phyloP scores from a whole-genome alignment of 1,284 basidiomycete species.

The Pseudozyma pruni region DNA sequence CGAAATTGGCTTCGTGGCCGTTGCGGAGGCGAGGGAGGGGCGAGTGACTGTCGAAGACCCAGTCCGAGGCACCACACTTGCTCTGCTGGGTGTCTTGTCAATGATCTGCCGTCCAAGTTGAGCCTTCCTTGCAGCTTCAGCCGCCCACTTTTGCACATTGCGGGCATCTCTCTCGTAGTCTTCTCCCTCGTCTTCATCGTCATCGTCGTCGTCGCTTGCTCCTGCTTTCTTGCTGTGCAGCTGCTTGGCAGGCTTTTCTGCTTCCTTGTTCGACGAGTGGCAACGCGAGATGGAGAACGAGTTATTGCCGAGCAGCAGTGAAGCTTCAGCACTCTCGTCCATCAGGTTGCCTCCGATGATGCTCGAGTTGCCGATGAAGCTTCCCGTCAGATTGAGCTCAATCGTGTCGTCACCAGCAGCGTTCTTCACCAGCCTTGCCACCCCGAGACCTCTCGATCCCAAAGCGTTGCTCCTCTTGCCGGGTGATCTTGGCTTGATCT shows the following conservation, averaged over 20 bases:
- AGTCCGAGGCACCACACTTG: neutral
- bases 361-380: slow-evolving; percentile 32
- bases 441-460: slow-evolving; percentile 18
- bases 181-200: slow-evolving; percentile 19
- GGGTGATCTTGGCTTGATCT: slow-evolving; percentile 15
- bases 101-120: slow-evolving; percentile 8
- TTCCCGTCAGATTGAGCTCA: slow-evolving; percentile 40
- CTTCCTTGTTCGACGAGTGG: neutral
- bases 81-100: slow-evolving; percentile 11
- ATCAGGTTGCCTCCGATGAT: slow-evolving; percentile 31
- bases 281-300: slow-evolving; percentile 23
- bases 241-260: neutral
- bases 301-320: slow-evolving; percentile 31
- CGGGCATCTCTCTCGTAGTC: slow-evolving; percentile 22
- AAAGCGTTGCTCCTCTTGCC: slow-evolving; percentile 8
- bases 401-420: slow-evolving; percentile 43
- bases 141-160: slow-evolving; percentile 31
- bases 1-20: slow-evolving; percentile 11
- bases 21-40: slow-evolving; percentile 2
- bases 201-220: slow-evolving; percentile 18
- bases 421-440: slow-evolving; percentile 37
- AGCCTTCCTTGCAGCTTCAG: slow-evolving; percentile 30
- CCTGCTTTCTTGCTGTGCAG: neutral
- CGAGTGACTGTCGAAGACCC: slow-evolving; percentile 10
- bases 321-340: slow-evolving; percentile 41